A percentile compares a stretch with the other conserved stretches of the same genome.
Evolutionary conservation across 148 eudicot species (phyloP).

Genomic region (Heliamphora exappendiculata): DNA sequence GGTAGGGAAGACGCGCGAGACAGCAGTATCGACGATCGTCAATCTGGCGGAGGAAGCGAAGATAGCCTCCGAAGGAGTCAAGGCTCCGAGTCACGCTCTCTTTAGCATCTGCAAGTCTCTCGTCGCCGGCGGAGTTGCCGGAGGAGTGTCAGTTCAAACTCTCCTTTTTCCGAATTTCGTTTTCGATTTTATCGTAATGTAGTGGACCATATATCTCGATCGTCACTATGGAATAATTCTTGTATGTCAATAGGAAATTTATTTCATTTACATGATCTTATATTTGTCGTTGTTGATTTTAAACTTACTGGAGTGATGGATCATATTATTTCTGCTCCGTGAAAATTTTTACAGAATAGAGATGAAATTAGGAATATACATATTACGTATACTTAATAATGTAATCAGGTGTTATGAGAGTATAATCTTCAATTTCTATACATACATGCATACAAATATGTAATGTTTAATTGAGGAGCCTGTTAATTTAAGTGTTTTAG

Average conservation of each 20-base stretch:
- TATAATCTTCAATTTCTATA: not conserved
- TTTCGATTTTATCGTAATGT: not conserved
- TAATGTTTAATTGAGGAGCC: not conserved
- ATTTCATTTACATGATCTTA: not conserved
- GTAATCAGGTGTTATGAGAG: not conserved
- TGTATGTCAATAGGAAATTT: not conserved
- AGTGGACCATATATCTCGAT: not conserved
- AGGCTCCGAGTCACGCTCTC: conserved; percentile 46
- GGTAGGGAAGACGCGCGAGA: conserved; percentile 44
- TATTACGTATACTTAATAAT: not conserved
- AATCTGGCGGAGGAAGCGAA: conserved; percentile 81
- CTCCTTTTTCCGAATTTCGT: not conserved
- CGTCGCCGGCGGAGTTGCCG: conserved; percentile 83
- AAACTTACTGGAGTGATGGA: not conserved
- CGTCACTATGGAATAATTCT: not conserved
- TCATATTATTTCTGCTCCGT: not conserved
- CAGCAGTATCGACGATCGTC: conserved; percentile 60
- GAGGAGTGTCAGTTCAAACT: conserved; percentile 51
- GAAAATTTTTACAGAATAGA: not conserved
- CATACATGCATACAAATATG: not conserved
- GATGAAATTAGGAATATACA: not conserved
- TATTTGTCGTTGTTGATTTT: not conserved
- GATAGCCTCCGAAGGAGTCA: conserved; percentile 59
- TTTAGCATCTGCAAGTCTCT: conserved; percentile 62
- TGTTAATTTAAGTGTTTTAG: not conserved